These are phyloP conservation scores for Daldinia sp. DNA, from an alignment of 2,329 filamentous ascomycete species.

Conservation along the genomic window DNA sequence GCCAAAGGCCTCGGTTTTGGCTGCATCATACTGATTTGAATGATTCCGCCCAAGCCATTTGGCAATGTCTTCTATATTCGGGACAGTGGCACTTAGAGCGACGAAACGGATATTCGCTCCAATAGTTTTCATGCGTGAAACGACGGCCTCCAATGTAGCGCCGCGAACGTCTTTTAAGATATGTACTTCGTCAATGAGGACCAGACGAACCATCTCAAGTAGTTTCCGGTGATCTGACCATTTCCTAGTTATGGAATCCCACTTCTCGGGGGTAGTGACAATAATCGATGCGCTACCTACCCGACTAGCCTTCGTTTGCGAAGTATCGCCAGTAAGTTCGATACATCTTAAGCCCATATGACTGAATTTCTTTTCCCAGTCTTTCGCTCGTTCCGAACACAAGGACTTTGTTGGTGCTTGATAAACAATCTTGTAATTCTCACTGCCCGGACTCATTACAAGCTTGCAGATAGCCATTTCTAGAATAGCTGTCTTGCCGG, in stretches of 20 bases:
- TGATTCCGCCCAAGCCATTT: slow-evolving; percentile 79
- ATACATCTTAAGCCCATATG: slow-evolving; percentile 75
- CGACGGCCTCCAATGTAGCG: slow-evolving; percentile 83
- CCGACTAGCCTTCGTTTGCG: slow-evolving; percentile 71
- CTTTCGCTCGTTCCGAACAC: slow-evolving; percentile 79
- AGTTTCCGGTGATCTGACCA: slow-evolving; percentile 85
- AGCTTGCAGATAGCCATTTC: slow-evolving; percentile 85
- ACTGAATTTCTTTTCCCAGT: slow-evolving; percentile 82
- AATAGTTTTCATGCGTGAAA: slow-evolving; percentile 88
- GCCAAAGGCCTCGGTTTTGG: slow-evolving; percentile 76
- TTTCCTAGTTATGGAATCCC: slow-evolving; percentile 89
- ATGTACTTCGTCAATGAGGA: slow-evolving; percentile 89
- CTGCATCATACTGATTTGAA: slow-evolving; percentile 70
- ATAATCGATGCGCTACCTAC: slow-evolving; percentile 84
- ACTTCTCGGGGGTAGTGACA: slow-evolving; percentile 89
- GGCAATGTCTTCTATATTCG: slow-evolving; percentile 84
- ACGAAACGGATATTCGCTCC: slow-evolving; percentile 81
- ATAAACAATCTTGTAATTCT: slow-evolving; percentile 84
- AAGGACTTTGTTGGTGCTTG: slow-evolving; percentile 87
- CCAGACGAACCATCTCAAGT: slow-evolving; percentile 80
- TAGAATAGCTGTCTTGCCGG: slow-evolving; percentile 84
- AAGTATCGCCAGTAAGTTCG: slow-evolving; percentile 86
- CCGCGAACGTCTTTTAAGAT: slow-evolving; percentile 84
- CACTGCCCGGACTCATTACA: slow-evolving; percentile 64
- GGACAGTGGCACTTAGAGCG: slow-evolving; percentile 84